These are phyloP conservation scores for Phytophthora citrophthora DNA, from an alignment of 352 stramenopile species.

Conservation along the genomic window DNA sequence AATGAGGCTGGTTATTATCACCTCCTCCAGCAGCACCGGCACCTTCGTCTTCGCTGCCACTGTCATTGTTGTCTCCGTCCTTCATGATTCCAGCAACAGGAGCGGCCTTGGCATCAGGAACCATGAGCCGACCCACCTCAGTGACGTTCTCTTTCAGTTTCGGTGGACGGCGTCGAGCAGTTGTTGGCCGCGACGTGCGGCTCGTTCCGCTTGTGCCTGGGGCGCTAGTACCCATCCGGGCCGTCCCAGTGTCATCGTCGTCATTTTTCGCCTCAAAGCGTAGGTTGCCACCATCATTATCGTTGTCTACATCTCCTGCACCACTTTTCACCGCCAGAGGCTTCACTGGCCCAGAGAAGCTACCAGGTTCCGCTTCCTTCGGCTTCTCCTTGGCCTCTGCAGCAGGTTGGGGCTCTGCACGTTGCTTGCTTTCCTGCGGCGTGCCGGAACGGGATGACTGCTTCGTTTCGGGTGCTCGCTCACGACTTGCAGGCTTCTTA, in stretches of 20 bases:
- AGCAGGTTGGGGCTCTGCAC: constrained; percentile 15
- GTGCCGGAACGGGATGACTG: constrained; percentile 63
- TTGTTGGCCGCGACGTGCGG: constrained; percentile 80
- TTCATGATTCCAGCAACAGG: constrained; percentile 83
- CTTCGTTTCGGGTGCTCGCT: constrained; percentile 60
- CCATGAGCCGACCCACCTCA: constrained; percentile 69
- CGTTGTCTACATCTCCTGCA: constrained; percentile 39
- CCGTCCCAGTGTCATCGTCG: constrained; percentile 39
- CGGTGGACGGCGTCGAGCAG: constrained; percentile 80
- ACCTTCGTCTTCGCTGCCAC: constrained; percentile 71
- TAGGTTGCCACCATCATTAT: constrained; percentile 57
- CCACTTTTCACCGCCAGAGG: constrained; percentile 49
- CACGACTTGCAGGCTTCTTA: constrained; percentile 56
- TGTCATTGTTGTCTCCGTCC: constrained; percentile 80
- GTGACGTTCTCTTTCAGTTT: constrained; percentile 91
- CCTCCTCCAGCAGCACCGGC: constrained; percentile 24
- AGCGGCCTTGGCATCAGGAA: constrained; percentile 83
- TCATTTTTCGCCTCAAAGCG: constrained; percentile 50
- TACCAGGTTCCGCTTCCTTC: constrained; percentile 40
- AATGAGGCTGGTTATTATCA: constrained; percentile 36
- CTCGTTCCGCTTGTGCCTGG: constrained; percentile 70
- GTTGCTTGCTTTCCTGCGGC: constrained; percentile 61
- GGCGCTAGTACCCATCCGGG: constrained; percentile 21
- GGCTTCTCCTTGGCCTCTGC: constrained; percentile 47
- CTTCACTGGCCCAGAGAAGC: constrained; percentile 67